Base-by-base conservation (phyloP, 2,329 filamentous ascomycete species). In the Colletotrichum sp. region DNA sequence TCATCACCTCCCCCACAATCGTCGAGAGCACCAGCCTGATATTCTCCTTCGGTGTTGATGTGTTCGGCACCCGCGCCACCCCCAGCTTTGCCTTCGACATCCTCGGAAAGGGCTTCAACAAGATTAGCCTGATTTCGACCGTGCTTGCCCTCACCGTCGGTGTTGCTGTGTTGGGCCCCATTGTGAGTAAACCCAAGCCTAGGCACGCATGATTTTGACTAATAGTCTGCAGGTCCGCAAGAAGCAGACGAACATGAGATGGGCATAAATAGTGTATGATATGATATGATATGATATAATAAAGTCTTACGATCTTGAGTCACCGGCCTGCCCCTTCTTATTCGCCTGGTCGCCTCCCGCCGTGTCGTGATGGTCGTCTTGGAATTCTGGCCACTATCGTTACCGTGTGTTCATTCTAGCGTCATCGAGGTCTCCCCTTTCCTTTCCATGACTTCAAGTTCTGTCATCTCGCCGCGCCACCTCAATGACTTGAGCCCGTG, bases 11-110 rank as follows among this genome's bases (percentile, higher is more conserved):
- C 21, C 95, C 96, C 1, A 95, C 95, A 2, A 84, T 95, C 6
- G 90, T 99, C 34, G 97, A 99, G 87, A 98, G 96, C 85, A 99
- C 97, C 2, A 96, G 94, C 80, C 84, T 99, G 71, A 90, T 99
- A 15, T 94, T 98, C 81, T 96, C 95, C 0, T 98, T 94, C 81
- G 97, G 97, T 5, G 84, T 95, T 16, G 97, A 99, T 83, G 87
- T 99, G 3, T 99, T 98, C 79, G 96, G 95, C 16, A 96, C 96
- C 2, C 89, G 96, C 68, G 91, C 98, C 13, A 92, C 94, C n/a
- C 97, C 97, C 1, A 98, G 95, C 84, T 92, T 94, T 80, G 91
- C 94, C 18, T 99, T 99, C 84, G 97, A 99, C 86, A 92, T 99
- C 57, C 87, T 99, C 18, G 97, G 96, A 77, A 97, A 96, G 85